A percentile compares a stretch with the other conserved stretches of the same genome.
phyloP scores from a whole-genome alignment of 2,329 filamentous ascomycete species.

The Rhinocladiella similis region DNA sequence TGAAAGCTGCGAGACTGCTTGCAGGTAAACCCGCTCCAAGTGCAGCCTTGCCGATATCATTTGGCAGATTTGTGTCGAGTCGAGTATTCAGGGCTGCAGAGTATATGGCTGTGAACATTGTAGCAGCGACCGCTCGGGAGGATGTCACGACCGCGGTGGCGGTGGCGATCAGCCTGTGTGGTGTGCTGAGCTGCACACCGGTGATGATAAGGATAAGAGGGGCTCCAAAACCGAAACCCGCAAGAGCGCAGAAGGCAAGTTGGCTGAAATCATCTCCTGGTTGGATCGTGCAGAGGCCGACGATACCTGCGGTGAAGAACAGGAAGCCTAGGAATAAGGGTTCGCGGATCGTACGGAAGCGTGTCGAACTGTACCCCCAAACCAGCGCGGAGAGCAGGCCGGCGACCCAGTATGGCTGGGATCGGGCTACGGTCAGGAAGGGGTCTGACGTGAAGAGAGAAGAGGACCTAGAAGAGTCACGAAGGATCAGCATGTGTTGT shows the following conservation, averaged over 20 bases:
- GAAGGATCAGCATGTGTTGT: background rate
- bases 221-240: constrained; percentile 23
- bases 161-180: constrained; percentile 24
- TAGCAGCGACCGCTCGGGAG: constrained; percentile 21
- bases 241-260: constrained; percentile 13
- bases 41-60: constrained; percentile 13
- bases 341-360: constrained; percentile 25
- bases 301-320: constrained; percentile 23
- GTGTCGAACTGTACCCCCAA: constrained; percentile 18
- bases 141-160: constrained; percentile 26
- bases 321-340: constrained; percentile 22
- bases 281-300: constrained; percentile 19
- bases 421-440: constrained; percentile 13
- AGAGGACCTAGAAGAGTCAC: constrained; percentile 6
- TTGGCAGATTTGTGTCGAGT: constrained; percentile 18
- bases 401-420: constrained; percentile 22
- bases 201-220: constrained; percentile 26
- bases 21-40: constrained; percentile 17
- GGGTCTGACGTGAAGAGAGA: constrained; percentile 22
- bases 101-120: constrained; percentile 25
- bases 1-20: constrained; percentile 14
- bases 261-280: constrained; percentile 9
- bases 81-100: constrained; percentile 16
- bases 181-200: constrained; percentile 24
- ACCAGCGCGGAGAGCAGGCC: constrained; percentile 16